Conservation (phyloP, 2,329 filamentous ascomycete species). For the Penicillium psychrosexuale region DNA sequence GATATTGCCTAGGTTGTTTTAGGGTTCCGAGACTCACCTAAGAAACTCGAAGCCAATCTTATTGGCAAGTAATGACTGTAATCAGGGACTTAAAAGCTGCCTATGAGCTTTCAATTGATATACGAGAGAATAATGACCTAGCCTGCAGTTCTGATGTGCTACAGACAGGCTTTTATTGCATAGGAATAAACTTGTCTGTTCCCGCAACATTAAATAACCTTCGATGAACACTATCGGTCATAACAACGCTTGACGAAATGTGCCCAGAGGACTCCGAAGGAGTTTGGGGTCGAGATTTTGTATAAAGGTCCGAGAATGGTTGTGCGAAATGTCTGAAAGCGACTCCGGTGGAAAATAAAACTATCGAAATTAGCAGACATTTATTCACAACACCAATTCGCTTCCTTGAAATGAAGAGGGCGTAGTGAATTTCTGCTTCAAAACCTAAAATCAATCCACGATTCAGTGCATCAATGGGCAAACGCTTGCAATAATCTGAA, state of each 20-base stretch:
- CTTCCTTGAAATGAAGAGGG: background rate
- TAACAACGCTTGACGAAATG: background rate
- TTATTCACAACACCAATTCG: background rate
- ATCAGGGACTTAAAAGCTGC: background rate
- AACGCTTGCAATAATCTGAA: background rate
- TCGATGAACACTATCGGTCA: background rate
- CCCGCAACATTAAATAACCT: background rate
- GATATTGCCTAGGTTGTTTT: too few species aligned
- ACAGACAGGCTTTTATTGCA: background rate
- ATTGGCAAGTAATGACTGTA: background rate
- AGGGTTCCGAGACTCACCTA: fast-evolving
- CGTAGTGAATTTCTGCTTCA: background rate
- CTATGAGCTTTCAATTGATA: background rate
- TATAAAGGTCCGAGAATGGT: background rate
- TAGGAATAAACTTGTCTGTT: background rate
- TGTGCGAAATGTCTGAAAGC: background rate
- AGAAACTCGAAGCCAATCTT: too few species aligned
- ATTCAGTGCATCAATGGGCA: background rate
- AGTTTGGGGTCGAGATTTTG: background rate
- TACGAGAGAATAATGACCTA: background rate
- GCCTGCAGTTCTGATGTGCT: background rate
- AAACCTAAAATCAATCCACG: too few species aligned
- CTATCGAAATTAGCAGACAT: background rate
- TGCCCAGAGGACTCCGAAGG: background rate
- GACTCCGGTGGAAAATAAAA: background rate